Percentiles rank a stretch among this genome's conserved stretches.
These are phyloP conservation scores for Zychaea mexicana DNA, from an alignment of 371 early-diverging fungal species.

Conservation along the genomic window DNA sequence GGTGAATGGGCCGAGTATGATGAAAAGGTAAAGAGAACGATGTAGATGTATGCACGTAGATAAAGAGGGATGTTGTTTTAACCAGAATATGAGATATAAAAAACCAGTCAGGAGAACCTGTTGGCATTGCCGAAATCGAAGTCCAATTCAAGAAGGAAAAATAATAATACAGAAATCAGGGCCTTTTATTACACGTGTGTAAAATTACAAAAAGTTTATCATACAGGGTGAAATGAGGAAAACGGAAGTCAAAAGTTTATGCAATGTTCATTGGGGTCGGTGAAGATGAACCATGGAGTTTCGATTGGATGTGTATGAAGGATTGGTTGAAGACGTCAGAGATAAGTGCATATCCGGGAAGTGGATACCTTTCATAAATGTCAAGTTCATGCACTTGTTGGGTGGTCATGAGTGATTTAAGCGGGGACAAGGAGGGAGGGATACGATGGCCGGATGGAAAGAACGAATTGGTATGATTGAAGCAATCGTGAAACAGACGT, in stretches of 20 bases:
- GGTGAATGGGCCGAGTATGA: slow-evolving; percentile 47
- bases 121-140: slow-evolving; percentile 25
- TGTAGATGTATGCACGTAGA: neutral
- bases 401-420: neutral
- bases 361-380: slow-evolving; percentile 4
- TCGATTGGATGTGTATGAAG: slow-evolving; percentile 1
- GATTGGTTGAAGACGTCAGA: neutral
- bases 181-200: too few species aligned
- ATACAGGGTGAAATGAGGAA: neutral
- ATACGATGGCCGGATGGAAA: slow-evolving; percentile 4
- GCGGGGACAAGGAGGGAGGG: slow-evolving; percentile 5
- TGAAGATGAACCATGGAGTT: neutral
- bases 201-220: too few species aligned
- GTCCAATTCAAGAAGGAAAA: slow-evolving; percentile 27
- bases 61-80: neutral
- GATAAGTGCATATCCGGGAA: slow-evolving; percentile 10
- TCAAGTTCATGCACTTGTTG: neutral
- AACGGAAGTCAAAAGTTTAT: neutral
- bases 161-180: too few species aligned
- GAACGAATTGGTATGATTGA: neutral
- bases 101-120: slow-evolving; percentile 21
- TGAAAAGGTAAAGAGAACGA: slow-evolving; percentile 17
- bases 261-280: neutral
- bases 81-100: neutral
- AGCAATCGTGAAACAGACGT: neutral